Conservation (phyloP, 306 rosid species). For the Quercus bicolor region DNA sequence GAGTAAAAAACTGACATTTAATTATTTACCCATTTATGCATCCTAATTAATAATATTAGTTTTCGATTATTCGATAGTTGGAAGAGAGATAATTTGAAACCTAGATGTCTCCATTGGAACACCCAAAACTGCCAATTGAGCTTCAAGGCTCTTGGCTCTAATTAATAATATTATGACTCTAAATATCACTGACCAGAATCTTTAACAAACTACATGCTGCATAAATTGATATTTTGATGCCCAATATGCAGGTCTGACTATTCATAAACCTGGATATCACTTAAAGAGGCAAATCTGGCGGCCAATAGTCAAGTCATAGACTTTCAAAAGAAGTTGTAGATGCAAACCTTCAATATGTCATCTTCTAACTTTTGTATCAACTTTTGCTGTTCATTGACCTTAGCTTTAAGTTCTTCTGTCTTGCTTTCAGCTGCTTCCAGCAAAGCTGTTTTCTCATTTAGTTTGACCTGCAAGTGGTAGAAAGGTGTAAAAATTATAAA, state of each 20-base stretch:
- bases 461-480: conserved; percentile 56
- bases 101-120: no score
- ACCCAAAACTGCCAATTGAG: no score
- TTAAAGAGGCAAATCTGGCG: conserved; percentile 14
- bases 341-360: conserved; percentile 83
- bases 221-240: not conserved
- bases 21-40: not conserved
- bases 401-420: conserved; percentile 57
- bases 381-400: conserved; percentile 73
- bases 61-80: no score
- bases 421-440: conserved; percentile 73
- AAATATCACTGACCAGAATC: not conserved
- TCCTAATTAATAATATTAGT: no score
- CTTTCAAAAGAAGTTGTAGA: conserved; percentile 9
- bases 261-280: not conserved
- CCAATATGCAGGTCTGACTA: not conserved
- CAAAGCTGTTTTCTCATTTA: conserved; percentile 66
- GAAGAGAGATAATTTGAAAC: no score
- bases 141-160: not conserved
- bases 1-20: not conserved
- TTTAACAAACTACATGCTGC: not conserved
- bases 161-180: not conserved
- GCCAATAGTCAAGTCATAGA: not conserved
- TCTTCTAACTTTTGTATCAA: conserved; percentile 95
- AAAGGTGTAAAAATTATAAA: conserved; percentile 26